Evolutionary conservation across 2,329 filamentous ascomycete genomes (phyloP).

Genomic region (Epichloe bromicola): DNA sequence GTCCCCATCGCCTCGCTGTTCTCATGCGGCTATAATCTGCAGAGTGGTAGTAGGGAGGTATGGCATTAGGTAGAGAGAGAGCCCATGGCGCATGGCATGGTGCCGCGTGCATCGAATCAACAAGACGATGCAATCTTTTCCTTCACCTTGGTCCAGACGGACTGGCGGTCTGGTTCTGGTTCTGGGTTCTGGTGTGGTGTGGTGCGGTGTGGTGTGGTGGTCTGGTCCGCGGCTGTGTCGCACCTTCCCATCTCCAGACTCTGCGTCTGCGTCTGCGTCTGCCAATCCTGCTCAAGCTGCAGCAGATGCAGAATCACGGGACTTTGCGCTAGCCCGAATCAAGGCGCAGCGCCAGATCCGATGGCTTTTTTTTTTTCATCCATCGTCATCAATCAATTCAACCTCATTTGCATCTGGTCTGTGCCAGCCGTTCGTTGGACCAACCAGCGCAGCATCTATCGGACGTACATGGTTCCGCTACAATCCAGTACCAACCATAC

Average conservation of each 20-base stretch:
- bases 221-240: neutral
- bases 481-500: neutral
- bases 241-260: neutral
- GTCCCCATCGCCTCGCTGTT: neutral
- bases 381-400: neutral
- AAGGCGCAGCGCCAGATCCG: neutral
- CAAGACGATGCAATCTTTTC: neutral
- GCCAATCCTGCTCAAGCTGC: neutral
- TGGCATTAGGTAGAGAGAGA: too few relatives aligned
- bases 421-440: neutral
- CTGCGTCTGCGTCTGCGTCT: too few relatives aligned
- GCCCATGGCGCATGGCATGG: too few relatives aligned
- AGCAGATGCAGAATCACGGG: slow-evolving; percentile 1
- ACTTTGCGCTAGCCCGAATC: neutral
- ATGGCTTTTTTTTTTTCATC: neutral
- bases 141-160: neutral
- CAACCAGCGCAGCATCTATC: neutral
- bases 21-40: neutral
- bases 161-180: slow-evolving; percentile 1
- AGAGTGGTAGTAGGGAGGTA: too few relatives aligned
- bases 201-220: neutral
- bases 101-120: too few relatives aligned
- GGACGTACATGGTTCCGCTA: too few relatives aligned
- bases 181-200: neutral
- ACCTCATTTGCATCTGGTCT: neutral